phyloP scores from a whole-genome alignment of 108 stramenopile genomes.

The Parmales sp. region DNA sequence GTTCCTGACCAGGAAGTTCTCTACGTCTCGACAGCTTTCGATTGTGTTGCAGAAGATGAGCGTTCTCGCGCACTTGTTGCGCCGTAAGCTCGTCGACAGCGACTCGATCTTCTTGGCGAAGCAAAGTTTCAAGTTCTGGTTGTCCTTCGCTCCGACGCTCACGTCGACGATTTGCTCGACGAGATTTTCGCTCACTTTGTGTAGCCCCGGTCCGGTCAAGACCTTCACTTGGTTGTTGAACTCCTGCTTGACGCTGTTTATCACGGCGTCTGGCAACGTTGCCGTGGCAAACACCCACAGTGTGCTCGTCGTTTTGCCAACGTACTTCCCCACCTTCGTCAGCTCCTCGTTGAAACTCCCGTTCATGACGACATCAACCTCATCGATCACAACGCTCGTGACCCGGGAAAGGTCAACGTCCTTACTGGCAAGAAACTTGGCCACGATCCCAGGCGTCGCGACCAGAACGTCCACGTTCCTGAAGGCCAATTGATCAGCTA shows the following conservation, averaged over 20 bases:
- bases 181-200: slow-evolving; percentile 59
- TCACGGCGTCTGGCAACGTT: slow-evolving; percentile 69
- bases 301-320: slow-evolving; percentile 29
- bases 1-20: slow-evolving; percentile 71
- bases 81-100: slow-evolving; percentile 58
- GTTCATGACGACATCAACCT: slow-evolving; percentile 86
- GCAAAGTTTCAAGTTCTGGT: slow-evolving; percentile 51
- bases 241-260: slow-evolving; percentile 55
- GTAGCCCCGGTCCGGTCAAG: slow-evolving; percentile 79
- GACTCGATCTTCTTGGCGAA: slow-evolving; percentile 73
- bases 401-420: slow-evolving; percentile 12
- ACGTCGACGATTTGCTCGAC: slow-evolving; percentile 74
- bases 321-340: neutral
- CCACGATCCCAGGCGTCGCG: neutral
- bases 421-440: neutral
- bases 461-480: neutral
- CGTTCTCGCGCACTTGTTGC: slow-evolving; percentile 60
- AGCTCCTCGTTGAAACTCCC: slow-evolving; percentile 44
- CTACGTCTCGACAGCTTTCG: slow-evolving; percentile 76
- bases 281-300: slow-evolving; percentile 92
- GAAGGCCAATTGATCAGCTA: neutral
- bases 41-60: slow-evolving; percentile 95
- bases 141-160: slow-evolving; percentile 52
- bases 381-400: slow-evolving; percentile 67
- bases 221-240: slow-evolving; percentile 46